Percentiles rank a stretch among this genome's conserved stretches.
These are phyloP conservation scores for Spergularia marina DNA, from an alignment of 148 eudicot genomes.

Conservation along the genomic window DNA sequence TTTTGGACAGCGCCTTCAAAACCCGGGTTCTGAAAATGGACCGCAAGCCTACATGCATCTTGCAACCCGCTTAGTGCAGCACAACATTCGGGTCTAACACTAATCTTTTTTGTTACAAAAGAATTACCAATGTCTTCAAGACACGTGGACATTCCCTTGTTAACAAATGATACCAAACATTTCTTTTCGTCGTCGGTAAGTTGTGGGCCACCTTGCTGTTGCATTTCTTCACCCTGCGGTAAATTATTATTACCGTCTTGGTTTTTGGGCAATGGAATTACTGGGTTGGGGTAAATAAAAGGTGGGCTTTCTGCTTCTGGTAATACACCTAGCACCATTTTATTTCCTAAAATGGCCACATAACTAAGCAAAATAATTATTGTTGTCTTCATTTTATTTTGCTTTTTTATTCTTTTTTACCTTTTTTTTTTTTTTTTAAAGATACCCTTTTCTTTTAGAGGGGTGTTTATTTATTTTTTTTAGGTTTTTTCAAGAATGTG, in stretches of 20 bases:
- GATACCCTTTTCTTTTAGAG: background rate
- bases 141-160: constrained; percentile 11
- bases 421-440: background rate
- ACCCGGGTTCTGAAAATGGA: constrained; percentile 4
- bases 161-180: constrained; percentile 14
- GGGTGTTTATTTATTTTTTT: background rate
- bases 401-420: background rate
- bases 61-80: constrained; percentile 7
- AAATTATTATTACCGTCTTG: background rate
- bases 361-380: background rate
- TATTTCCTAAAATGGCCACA: background rate
- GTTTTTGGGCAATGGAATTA: constrained; percentile 13
- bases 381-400: constrained; percentile 12
- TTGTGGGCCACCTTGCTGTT: background rate
- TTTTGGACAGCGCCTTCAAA: background rate
- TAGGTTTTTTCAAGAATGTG: too few relatives aligned
- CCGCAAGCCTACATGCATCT: background rate
- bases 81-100: constrained; percentile 14
- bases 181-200: constrained; percentile 7
- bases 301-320: background rate
- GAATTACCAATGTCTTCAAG: constrained; percentile 17
- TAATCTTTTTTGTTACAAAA: constrained; percentile 8
- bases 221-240: background rate
- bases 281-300: constrained; percentile 19
- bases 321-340: background rate